Base-by-base conservation (phyloP, 768 basidiomycete species). In the Rhodotorula paludigena region DNA sequence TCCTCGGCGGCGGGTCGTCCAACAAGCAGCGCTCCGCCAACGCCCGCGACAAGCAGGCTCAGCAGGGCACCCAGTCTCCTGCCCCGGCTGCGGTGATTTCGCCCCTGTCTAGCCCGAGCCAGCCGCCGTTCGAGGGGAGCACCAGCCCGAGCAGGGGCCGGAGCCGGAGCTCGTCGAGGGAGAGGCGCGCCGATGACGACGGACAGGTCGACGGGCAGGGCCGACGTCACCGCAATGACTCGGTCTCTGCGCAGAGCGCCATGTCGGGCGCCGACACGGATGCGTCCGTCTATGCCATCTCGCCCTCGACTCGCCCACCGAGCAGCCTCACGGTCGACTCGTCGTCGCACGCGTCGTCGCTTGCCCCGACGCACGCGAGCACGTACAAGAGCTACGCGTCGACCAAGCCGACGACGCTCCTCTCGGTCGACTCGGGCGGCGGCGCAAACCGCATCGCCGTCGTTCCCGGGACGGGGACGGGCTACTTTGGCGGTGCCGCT, bases 381-480 rank as follows among this genome's bases (percentile, higher is more conserved):
- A 63, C 61, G 28, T 57, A 68, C 35, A 89, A 88, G 11, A 69
- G 49, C 39, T 64, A 69, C 42, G 77, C 68, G 1, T 90, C 88
- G 74, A 98, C 93, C 20, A 96, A 96, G 78, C 93, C 92, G 4
- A 98, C 93, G 10, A 98, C 93, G 0, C 79, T 97, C 33, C 81
- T 96, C n/a, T 91, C 89, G 73, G 85, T 94, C 68, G 93, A 97
- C 75, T 77, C 91, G 32, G 64, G 60, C 33, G 48, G 33, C 33
- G 75, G 76, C 14, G 84, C 86, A 12, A 86, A 86, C 47, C 23
- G 74, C 9, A 71, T 73, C 62, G 74, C 71, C 5, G 66, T 65
- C 33, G 73, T 72, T 1, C 85, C 16, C 86, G 89, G 47, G 74
- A 80, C 42, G 33, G 71, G 69, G 10, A 14, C 14, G 39, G 47